Evolutionary conservation across 345 rosid genomes (phyloP).

Genomic region (Sapria himalayana): DNA sequence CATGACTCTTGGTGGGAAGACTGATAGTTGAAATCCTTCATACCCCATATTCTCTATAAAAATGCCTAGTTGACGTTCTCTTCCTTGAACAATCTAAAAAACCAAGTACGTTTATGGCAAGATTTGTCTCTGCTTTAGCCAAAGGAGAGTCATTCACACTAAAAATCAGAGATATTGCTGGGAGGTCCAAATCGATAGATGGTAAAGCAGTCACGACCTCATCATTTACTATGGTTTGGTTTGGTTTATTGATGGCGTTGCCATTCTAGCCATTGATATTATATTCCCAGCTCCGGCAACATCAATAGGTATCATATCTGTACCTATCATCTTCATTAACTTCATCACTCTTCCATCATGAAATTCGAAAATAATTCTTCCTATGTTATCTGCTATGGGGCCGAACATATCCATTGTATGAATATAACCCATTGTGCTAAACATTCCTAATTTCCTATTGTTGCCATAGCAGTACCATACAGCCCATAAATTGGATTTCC

Average conservation of each 20-base stretch:
- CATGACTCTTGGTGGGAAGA: no score
- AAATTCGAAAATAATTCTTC: no score
- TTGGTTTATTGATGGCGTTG: slow-evolving; percentile 74
- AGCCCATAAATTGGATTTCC: no score
- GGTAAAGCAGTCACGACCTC: slow-evolving; percentile 81
- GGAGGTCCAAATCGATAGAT: slow-evolving; percentile 74
- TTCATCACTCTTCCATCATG: no score
- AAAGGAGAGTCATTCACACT: slow-evolving; percentile 94
- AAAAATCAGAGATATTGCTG: slow-evolving; percentile 97
- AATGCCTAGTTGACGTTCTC: slow-evolving; percentile 95
- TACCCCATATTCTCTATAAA: no score
- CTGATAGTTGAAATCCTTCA: no score
- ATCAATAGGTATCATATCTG: slow-evolving; percentile 53
- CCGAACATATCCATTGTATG: no score
- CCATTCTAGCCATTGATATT: slow-evolving; percentile 75
- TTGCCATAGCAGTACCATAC: no score
- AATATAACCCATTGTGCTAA: no score
- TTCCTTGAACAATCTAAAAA: slow-evolving; percentile 84
- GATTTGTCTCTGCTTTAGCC: slow-evolving; percentile 95
- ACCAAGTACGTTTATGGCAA: slow-evolving; percentile 83
- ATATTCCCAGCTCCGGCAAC: slow-evolving; percentile 94
- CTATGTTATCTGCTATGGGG: no score
- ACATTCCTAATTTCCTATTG: no score
- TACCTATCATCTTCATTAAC: slow-evolving; percentile 97
- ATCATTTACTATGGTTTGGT: no score